These are phyloP conservation scores for Bimuria novae-zelandiae DNA, from an alignment of 2,329 filamentous ascomycete genomes.

Conservation along the genomic window DNA sequence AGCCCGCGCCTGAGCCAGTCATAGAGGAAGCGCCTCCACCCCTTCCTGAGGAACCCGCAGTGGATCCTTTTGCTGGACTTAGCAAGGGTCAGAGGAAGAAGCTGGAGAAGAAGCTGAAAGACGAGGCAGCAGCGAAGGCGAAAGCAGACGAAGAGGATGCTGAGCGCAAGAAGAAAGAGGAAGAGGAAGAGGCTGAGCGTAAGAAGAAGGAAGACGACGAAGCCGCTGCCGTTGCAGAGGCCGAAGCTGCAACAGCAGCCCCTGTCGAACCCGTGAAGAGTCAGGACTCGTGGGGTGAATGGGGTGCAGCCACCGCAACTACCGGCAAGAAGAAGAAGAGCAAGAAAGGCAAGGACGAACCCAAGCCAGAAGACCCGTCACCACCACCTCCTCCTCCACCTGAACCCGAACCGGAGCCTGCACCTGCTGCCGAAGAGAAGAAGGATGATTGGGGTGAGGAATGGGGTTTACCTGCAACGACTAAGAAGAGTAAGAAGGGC, in stretches of 20 bases:
- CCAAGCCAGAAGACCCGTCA: slow-evolving; percentile 29
- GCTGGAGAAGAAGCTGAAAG: slow-evolving; percentile 2
- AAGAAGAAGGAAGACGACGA: slow-evolving; percentile 8
- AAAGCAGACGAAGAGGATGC: slow-evolving; percentile 47
- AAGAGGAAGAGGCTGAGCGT: slow-evolving; percentile 26
- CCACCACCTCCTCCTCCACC: slow-evolving; percentile 1
- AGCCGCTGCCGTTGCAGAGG: slow-evolving; percentile 30
- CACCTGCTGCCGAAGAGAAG: slow-evolving; percentile 26
- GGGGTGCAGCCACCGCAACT: slow-evolving; percentile 26
- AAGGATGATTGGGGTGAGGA: slow-evolving; percentile 42
- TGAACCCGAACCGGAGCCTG: slow-evolving; percentile 23
- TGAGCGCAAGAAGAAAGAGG: slow-evolving; percentile 42
- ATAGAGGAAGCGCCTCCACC: background rate
- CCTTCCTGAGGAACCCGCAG: background rate
- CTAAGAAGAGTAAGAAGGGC: slow-evolving; percentile 58
- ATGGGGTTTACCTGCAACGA: slow-evolving; percentile 14
- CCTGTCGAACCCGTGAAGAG: slow-evolving; percentile 30
- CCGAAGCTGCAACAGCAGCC: slow-evolving; percentile 33
- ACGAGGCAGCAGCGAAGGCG: slow-evolving; percentile 35
- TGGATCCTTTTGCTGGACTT: slow-evolving; percentile 5
- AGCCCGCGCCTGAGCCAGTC: slow-evolving; percentile 24
- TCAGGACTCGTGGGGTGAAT: slow-evolving; percentile 38
- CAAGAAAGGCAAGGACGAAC: slow-evolving; percentile 46
- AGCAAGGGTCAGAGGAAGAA: slow-evolving; percentile 6
- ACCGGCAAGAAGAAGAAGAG: slow-evolving; percentile 42